phyloP scores from a whole-genome alignment of 202 grass and related monocot genomes.

The Hordeum pubiflorum region DNA sequence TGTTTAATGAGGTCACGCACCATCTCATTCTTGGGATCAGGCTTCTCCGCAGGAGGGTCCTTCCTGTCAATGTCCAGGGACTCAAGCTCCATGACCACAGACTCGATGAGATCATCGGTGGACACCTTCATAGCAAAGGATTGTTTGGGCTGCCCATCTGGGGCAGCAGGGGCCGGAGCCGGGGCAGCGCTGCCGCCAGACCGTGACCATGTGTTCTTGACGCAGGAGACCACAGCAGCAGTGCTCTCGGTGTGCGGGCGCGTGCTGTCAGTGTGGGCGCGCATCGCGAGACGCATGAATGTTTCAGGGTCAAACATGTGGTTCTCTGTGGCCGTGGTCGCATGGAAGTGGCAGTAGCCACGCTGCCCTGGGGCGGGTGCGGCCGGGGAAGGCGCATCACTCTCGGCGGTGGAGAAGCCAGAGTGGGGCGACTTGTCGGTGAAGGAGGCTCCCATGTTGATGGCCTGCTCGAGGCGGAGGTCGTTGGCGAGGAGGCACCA shows the following conservation, averaged over 20 bases:
- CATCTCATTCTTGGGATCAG: slow-evolving; percentile 69
- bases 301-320: slow-evolving; percentile 29
- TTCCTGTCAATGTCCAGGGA: slow-evolving; percentile 60
- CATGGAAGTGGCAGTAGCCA: slow-evolving; percentile 27
- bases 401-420: background rate
- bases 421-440: slow-evolving; percentile 25
- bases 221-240: slow-evolving; percentile 26
- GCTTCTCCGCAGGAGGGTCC: slow-evolving; percentile 33
- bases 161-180: background rate
- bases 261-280: slow-evolving; percentile 14
- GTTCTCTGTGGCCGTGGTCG: slow-evolving; percentile 9
- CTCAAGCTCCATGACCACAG: slow-evolving; percentile 60
- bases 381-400: background rate
- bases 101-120: slow-evolving; percentile 57
- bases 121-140: slow-evolving; percentile 30
- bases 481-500: slow-evolving; percentile 93
- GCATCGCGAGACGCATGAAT: slow-evolving; percentile 41
- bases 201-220: slow-evolving; percentile 31
- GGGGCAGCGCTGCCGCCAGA: background rate
- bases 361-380: background rate
- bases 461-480: slow-evolving; percentile 69
- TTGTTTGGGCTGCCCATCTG: slow-evolving; percentile 28
- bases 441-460: slow-evolving; percentile 40
- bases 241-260: slow-evolving; percentile 4
- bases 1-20: slow-evolving; percentile 64